Evolutionary conservation across 257 asterid genomes (phyloP).

Genomic region (Salvia miltiorrhiza): DNA sequence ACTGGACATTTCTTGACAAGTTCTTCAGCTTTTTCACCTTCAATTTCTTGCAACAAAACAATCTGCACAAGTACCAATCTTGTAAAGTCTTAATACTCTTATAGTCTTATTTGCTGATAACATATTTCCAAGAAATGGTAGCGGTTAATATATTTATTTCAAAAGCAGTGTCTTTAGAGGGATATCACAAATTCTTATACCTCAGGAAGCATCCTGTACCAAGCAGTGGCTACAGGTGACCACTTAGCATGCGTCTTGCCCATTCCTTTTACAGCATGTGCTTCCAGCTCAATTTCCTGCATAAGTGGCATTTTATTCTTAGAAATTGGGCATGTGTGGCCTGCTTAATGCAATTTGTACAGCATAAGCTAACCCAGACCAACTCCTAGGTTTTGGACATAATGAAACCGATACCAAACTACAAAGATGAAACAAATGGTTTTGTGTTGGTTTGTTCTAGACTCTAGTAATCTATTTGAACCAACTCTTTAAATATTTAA

Average conservation of each 20-base stretch:
- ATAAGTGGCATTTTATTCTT: conserved; percentile 16
- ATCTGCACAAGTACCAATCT: conserved; percentile 37
- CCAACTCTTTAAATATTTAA: not conserved
- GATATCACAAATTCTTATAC: conserved; percentile 28
- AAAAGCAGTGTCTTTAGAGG: not conserved
- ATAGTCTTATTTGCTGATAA: not conserved
- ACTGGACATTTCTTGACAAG: conserved; percentile 83
- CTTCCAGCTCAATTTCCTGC: conserved; percentile 97
- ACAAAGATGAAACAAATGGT: not conserved
- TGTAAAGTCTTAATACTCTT: not conserved
- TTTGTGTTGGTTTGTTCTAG: not conserved
- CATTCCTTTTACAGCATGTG: conserved; percentile 92
- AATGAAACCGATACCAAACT: not conserved
- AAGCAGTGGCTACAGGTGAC: conserved; percentile 98
- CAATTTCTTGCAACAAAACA: conserved; percentile 66
- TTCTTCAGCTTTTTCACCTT: conserved; percentile 72
- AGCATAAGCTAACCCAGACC: not conserved
- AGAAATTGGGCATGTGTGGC: not conserved
- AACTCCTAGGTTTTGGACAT: not conserved
- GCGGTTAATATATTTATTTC: not conserved
- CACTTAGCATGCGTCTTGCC: conserved; percentile 98
- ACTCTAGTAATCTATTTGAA: not conserved
- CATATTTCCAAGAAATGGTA: not conserved
- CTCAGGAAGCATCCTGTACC: conserved; percentile 99
- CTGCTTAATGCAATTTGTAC: not conserved